Evolutionary conservation across 202 grass and related monocot genomes (phyloP).

Genomic region (Thinopyrum obtusiflorum): DNA sequence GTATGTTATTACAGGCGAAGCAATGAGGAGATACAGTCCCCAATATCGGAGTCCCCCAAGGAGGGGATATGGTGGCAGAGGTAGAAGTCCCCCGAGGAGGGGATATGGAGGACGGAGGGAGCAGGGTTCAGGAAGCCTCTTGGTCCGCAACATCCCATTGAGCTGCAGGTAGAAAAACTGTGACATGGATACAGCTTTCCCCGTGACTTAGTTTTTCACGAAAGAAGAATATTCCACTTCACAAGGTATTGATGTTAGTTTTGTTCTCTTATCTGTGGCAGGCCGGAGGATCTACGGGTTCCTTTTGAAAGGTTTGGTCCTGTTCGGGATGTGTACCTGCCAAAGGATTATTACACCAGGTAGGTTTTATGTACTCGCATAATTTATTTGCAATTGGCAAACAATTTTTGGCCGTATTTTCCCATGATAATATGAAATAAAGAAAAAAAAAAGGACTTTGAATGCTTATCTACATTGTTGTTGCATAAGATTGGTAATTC

Average conservation of each 20-base stretch:
- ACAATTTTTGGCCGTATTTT: background rate
- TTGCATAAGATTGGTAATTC: background rate
- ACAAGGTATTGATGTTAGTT: background rate
- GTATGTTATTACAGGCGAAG: background rate
- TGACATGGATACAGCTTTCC: background rate
- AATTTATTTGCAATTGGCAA: background rate
- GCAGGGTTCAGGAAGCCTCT: conserved; percentile 57
- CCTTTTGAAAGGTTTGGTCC: conserved; percentile 98
- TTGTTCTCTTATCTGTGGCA: conserved; percentile 28
- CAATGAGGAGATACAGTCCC: conserved; percentile 83
- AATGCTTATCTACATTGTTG: background rate
- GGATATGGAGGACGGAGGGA: conserved; percentile 69
- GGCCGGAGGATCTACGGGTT: conserved; percentile 72
- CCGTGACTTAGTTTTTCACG: background rate
- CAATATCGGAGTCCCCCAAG: conserved; percentile 58
- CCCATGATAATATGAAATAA: background rate
- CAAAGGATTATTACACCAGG: conserved; percentile 84
- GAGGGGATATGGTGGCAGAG: conserved; percentile 71
- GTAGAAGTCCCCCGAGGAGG: conserved; percentile 77
- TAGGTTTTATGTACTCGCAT: conserved; percentile 7
- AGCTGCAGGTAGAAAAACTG: conserved; percentile 60
- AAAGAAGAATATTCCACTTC: background rate
- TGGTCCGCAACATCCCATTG: conserved; percentile 93
- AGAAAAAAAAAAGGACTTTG: background rate
- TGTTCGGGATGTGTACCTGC: conserved; percentile 94